Base-by-base conservation (phyloP, 805 yeast genomes). In the Candida ortonii region DNA sequence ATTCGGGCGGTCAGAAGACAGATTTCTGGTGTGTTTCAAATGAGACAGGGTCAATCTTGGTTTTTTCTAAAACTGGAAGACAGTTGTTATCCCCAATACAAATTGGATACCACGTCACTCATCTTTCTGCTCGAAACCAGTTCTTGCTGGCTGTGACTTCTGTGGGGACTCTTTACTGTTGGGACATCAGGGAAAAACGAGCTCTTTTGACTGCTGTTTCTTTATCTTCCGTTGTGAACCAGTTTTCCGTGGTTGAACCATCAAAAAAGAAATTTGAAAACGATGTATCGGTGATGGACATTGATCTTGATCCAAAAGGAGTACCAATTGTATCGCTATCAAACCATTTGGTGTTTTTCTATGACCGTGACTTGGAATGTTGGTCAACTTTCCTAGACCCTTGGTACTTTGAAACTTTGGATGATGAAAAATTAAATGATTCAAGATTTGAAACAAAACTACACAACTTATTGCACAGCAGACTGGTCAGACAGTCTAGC, bases 11-110 rank as follows among this genome's bases (percentile, higher is more conserved):
- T 27, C 67, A 65, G 33, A 70, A 71, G 22, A 70, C 73, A 22
- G 71, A 76, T 30, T 77, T 63, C 47, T 72, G 80, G 65, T 71
- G 71, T 8, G 52, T 78, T 15, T 67, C 80, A 0, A 76, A 85
- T 1, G 79, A 78, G 29, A 64, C 70, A 19, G 88, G 88, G 0
- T 57, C 75, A 0, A 46, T 80, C 10, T 68, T 71, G 40, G 43
- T 76, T 0, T 46, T 70, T 6, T 55, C 71, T 1, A 62, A 71
- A 0, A 54, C 58, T 6, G 84, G 84, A 0, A 50, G 69, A 16
- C 61, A 62, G 18, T 41, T 68, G 1, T 50, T 63, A 30, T 79
- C 84, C 3, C 54, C 67, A 8, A 50, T 78, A 8, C 81, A 77
- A 47, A 35, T 79, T 3, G 84, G 84, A 0, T 58, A 58, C 10